phyloP scores from a whole-genome alignment of 2,329 filamentous ascomycete genomes.

The Sclerotinia glacialis region DNA sequence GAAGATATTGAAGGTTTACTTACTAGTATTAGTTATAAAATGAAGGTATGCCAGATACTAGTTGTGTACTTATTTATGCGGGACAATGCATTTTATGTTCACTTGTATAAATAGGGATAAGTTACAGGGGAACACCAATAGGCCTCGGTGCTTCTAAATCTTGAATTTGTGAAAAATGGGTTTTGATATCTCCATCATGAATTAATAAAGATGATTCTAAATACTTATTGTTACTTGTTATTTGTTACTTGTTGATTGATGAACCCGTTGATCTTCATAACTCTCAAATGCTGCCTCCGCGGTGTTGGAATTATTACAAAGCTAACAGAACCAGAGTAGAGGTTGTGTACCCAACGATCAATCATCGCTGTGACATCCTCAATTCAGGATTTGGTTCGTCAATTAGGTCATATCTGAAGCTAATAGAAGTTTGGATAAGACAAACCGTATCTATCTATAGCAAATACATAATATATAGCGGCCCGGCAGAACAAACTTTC shows the following conservation, averaged over 20 bases:
- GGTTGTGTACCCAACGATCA: background rate
- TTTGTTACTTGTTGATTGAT: background rate
- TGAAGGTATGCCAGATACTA: background rate
- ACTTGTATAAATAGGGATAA: constrained; percentile 11
- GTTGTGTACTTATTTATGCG: background rate
- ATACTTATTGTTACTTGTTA: too few species aligned
- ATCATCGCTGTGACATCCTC: background rate
- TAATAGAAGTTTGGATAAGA: background rate
- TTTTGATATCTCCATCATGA: background rate
- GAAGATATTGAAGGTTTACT: too few species aligned
- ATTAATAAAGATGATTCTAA: background rate
- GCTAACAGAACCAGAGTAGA: background rate
- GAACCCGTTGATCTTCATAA: background rate
- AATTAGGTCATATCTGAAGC: background rate
- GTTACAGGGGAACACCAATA: background rate
- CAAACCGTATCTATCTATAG: background rate
- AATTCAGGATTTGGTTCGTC: background rate
- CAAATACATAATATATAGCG: background rate
- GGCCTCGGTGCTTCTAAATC: constrained; percentile 16
- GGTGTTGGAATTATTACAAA: background rate
- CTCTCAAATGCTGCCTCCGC: background rate
- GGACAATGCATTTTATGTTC: background rate
- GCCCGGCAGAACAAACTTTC: background rate
- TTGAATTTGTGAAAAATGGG: constrained; percentile 3
- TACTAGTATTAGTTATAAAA: too few species aligned